phyloP scores from a whole-genome alignment of 495 filamentous ascomycete species.

The Neurospora africana region DNA sequence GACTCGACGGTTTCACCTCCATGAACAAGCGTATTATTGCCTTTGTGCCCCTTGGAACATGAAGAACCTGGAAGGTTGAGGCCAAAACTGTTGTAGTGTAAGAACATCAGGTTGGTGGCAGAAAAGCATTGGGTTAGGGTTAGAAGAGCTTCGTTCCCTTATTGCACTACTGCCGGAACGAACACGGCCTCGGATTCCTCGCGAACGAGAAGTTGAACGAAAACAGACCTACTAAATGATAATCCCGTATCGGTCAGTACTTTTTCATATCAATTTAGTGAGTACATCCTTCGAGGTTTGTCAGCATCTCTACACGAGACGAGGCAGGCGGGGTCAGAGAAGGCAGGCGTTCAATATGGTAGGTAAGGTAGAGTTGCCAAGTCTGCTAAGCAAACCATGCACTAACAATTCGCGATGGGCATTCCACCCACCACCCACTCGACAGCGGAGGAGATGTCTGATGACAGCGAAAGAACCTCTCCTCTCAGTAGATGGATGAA shows the following conservation, averaged over 20 bases:
- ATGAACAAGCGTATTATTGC: neutral
- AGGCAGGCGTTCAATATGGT: neutral
- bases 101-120: no score
- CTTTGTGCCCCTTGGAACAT: neutral
- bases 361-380: no score
- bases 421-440: neutral
- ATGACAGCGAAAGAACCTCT: neutral
- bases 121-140: no score
- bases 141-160: no score
- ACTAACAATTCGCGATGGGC: neutral
- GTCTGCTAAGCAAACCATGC: neutral
- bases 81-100: neutral
- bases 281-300: neutral
- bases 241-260: neutral
- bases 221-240: neutral
- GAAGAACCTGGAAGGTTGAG: neutral
- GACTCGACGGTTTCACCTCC: neutral
- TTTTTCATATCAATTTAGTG: neutral
- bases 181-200: neutral
- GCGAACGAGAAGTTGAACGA: neutral
- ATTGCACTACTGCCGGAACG: no score
- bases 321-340: neutral
- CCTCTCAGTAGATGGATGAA: neutral
- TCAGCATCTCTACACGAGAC: neutral
- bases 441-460: neutral